Evolutionary conservation across 331 rosid species (phyloP).

Genomic region (Saraca asoca): DNA sequence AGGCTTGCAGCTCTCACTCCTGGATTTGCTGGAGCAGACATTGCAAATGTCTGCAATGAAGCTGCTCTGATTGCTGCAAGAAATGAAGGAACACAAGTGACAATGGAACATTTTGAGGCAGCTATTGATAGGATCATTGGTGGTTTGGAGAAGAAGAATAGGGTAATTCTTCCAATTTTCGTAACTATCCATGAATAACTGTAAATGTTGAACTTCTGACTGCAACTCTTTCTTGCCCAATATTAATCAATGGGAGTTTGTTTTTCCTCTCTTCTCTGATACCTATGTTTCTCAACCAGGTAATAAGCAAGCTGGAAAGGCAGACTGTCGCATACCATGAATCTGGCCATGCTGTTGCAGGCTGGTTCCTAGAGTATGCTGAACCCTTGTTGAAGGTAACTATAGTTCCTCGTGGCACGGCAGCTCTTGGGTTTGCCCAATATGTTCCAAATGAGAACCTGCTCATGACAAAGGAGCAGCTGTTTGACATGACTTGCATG

Average conservation of each 20-base stretch:
- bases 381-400: conserved; percentile 66
- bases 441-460: conserved; percentile 67
- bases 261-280: background rate
- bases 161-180: conserved; percentile 28
- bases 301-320: conserved; percentile 61
- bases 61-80: conserved; percentile 67
- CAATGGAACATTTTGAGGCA: conserved; percentile 57
- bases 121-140: conserved; percentile 60
- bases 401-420: conserved; percentile 64
- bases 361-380: conserved; percentile 68
- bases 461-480: conserved; percentile 67
- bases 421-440: conserved; percentile 69
- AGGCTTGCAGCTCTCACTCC: conserved; percentile 63
- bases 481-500: conserved; percentile 64
- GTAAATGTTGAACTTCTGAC: too few relatives aligned
- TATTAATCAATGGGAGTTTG: too few relatives aligned
- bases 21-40: conserved; percentile 67
- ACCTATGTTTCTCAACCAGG: conserved; percentile 38
- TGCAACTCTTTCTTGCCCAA: too few relatives aligned
- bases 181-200: too few relatives aligned
- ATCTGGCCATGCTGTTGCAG: conserved; percentile 65
- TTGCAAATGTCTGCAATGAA: conserved; percentile 65
- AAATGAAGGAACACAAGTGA: conserved; percentile 41
- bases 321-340: conserved; percentile 68
- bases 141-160: conserved; percentile 65